Conservation (phyloP, 2,329 filamentous ascomycete species). For the Penicillium sp. region DNA sequence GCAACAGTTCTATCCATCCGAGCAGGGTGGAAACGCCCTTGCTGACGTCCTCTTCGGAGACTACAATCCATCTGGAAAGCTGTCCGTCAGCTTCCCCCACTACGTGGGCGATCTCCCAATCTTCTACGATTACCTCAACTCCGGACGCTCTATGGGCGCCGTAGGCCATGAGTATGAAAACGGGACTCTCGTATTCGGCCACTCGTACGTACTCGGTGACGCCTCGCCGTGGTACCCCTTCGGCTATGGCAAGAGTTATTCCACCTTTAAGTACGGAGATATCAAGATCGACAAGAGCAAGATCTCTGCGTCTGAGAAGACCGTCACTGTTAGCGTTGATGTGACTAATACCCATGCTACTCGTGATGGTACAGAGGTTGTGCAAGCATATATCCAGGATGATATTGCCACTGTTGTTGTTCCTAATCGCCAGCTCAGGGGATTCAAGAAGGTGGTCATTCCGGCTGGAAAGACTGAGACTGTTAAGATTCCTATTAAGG, state of each 20-base stretch:
- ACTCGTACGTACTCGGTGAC: conserved; percentile 61
- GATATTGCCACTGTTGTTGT: conserved; percentile 61
- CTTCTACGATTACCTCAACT: conserved; percentile 72
- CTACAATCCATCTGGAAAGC: conserved; percentile 63
- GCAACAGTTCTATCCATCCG: conserved; percentile 72
- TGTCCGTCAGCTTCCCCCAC: conserved; percentile 65
- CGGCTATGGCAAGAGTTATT: conserved; percentile 65
- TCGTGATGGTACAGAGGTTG: conserved; percentile 62
- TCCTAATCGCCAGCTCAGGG: conserved; percentile 63
- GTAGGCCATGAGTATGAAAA: conserved; percentile 55
- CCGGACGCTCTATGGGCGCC: conserved; percentile 54
- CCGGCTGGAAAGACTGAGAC: conserved; percentile 58
- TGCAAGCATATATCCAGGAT: conserved; percentile 66
- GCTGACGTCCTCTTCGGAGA: conserved; percentile 65
- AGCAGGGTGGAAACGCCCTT: conserved; percentile 64
- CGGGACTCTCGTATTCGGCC: conserved; percentile 62
- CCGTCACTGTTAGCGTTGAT: conserved; percentile 57
- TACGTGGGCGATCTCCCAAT: conserved; percentile 65
- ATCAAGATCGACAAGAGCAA: conserved; percentile 39
- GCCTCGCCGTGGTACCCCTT: conserved; percentile 63
- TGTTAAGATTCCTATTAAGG: conserved; percentile 51
- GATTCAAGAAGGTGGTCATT: conserved; percentile 64
- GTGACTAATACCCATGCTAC: conserved; percentile 57
- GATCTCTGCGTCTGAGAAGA: conserved; percentile 51
- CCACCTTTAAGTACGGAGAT: conserved; percentile 56